Base-by-base conservation (phyloP, 768 basidiomycete species). In the Mycena floridula region DNA sequence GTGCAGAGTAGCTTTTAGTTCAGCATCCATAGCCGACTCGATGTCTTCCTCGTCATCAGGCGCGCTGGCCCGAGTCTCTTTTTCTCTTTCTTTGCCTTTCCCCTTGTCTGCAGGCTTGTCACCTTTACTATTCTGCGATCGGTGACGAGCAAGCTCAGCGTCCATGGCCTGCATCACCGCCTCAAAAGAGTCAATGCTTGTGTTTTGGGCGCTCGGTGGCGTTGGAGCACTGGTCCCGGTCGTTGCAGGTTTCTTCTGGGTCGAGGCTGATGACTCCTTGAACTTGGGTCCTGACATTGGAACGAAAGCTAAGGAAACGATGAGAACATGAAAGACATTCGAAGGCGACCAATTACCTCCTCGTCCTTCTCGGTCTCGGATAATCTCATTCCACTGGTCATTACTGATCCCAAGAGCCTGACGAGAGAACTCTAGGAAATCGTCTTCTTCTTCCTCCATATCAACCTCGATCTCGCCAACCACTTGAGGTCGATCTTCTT, bases 121-220 rank as follows among this genome's bases (percentile, higher is more conserved):
- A 13, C 18, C 24, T 53, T 61, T 52, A 35, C 28, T 50, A 54
- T 56, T 25, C 20, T 54, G 47, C 26, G 66, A 56, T 23, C 67
- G 71, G 37, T 66, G 60, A 13, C 70, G 76, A 16, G 69, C 70
- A 24, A 99, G 70, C 53, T 96, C 89, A 15, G 69, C 76, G 53
- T 99, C 96, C 84, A 98, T 89, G 2, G 92, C 92, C 57, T 79
- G 77, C 96, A 98, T 98, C 25, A 98, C 89, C 1, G 86, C 79
- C 58, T 99, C 96, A 50, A 99, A 98, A 0, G 92, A 93, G 59
- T 94, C 78, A 18, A 98, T 72, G 38, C 82, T 79, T 3, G 82
- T 77, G 59, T 92, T 87, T 18, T 21, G 16, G 24, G 27, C 13
- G 41, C 6, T 25, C 12, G 35, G 22, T 4, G 18, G 28, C 22